Evolutionary conservation across 768 basidiomycete genomes (phyloP), one percentile per base, ranked within the genome.

Genomic region (Leucocoprinus birnbaumii): DNA sequence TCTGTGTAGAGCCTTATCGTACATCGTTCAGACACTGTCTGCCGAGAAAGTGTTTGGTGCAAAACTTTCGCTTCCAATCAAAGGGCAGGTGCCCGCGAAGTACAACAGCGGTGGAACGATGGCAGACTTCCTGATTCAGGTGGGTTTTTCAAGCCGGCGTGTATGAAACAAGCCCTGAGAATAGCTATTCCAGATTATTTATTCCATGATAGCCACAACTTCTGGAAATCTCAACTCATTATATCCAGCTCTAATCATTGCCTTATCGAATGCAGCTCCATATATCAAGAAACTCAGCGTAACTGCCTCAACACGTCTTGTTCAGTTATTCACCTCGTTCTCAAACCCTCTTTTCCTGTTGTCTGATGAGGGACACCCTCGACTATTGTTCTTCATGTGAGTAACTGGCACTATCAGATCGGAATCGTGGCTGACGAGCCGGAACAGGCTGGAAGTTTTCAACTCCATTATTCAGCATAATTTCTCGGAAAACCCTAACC

Each of bases 301-400:
- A 46, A 84, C 86, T 27, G 85, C 93, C 11, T 89, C 94, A 2
- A 88, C 90, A 4, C 80, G 91, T 16, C 77, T 99, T 6, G 67
- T 95, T 34, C 94, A 97, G 68, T 80, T 98, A 5, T 93, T 97
- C 71, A 86, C 82, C 25, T 92, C 96, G 0, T 96, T 99, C 66
- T 87, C 93, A 4, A 91, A 87, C 56, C 91, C 97, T 0, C 73
- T 85, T 2, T 98, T 98, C 69, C 73, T 98, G 31, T 72, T 99
- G 18, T 86, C 91, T 2, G 97, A 98, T 59, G 97, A 98, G 69
- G 93, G 95, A 6, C 94, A 98, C 65, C 97, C 97, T 1, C 74
- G 97, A 58, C 72, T 98, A 26, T 78, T 98, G 27, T 98, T 91
- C 71, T 97, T 93, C 67, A 87, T 94, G 91, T 92, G 58, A 58